Percentiles rank a stretch among this genome's conserved stretches.
phyloP scores from a whole-genome alignment of 345 rosid genomes.

The Euphorbia tirucalli region DNA sequence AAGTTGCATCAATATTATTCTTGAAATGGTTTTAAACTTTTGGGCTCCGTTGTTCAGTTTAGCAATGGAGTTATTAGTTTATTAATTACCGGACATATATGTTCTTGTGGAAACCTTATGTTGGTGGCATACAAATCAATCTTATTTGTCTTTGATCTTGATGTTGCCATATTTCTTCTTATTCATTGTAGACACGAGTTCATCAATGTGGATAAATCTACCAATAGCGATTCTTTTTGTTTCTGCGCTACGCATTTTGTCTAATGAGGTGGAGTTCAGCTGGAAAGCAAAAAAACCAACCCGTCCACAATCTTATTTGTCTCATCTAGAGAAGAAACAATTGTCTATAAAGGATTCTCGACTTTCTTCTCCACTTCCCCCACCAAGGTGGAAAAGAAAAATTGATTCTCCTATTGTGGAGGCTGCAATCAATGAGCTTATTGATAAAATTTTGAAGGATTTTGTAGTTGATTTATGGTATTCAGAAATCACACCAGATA shows the following conservation, averaged over 20 bases:
- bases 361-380: conserved; percentile 49
- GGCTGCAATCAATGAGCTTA: conserved; percentile 65
- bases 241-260: conserved; percentile 46
- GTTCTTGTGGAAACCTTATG: neutral
- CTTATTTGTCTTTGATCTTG: neutral
- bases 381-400: conserved; percentile 71
- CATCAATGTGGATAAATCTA: conserved; percentile 90
- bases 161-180: neutral
- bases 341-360: conserved; percentile 75
- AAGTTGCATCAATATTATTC: neutral
- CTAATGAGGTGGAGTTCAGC: conserved; percentile 66
- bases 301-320: conserved; percentile 39
- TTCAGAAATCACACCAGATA: conserved; percentile 84
- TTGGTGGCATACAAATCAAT: neutral
- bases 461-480: conserved; percentile 90
- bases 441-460: conserved; percentile 79
- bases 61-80: neutral
- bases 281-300: conserved; percentile 47
- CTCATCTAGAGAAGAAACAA: conserved; percentile 66
- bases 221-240: conserved; percentile 73
- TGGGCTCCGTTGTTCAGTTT: neutral
- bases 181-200: conserved; percentile 66
- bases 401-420: conserved; percentile 84
- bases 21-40: neutral
- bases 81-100: neutral